Evolutionary conservation across 31 red algal species (phyloP).

Genomic region (Pterothamnion heteromorphum): DNA sequence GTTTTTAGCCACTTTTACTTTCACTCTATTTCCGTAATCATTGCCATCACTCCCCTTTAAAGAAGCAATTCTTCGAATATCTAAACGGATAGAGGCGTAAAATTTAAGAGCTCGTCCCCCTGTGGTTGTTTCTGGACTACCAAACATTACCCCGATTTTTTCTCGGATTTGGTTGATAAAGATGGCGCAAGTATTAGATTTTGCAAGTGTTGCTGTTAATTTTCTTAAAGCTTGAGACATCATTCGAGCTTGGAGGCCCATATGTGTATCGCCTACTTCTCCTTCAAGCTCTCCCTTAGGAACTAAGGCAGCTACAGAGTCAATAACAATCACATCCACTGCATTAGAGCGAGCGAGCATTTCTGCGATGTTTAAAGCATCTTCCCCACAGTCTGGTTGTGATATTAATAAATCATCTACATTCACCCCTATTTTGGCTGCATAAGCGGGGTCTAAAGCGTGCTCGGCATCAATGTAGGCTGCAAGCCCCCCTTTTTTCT

Average conservation of each 20-base stretch:
- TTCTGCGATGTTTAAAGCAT: constrained; percentile 59
- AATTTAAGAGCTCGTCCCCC: constrained; percentile 70
- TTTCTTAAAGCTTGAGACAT: constrained; percentile 69
- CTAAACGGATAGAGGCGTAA: constrained; percentile 64
- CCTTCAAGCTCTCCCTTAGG: constrained; percentile 64
- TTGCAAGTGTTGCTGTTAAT: constrained; percentile 55
- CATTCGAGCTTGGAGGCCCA: constrained; percentile 65
- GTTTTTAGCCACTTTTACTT: constrained; percentile 69
- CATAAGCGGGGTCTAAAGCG: constrained; percentile 64
- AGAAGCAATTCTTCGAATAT: constrained; percentile 67
- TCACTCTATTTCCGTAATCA: constrained; percentile 45
- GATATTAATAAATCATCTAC: constrained; percentile 60
- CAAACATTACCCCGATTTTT: constrained; percentile 74
- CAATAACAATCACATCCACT: constrained; percentile 65
- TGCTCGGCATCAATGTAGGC: constrained; percentile 73
- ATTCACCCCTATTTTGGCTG: constrained; percentile 50
- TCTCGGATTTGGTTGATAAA: constrained; percentile 66
- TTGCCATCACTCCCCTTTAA: constrained; percentile 56
- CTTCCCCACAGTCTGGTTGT: constrained; percentile 64
- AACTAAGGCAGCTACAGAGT: constrained; percentile 65
- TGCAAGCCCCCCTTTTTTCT: constrained; percentile 46
- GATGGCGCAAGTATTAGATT: constrained; percentile 53
- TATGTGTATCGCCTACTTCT: constrained; percentile 60
- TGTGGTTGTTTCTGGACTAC: constrained; percentile 64
- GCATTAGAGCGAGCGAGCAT: constrained; percentile 70